Evolutionary conservation across 2,329 filamentous ascomycete genomes (phyloP).

Genomic region (Diaporthe ilicicola): DNA sequence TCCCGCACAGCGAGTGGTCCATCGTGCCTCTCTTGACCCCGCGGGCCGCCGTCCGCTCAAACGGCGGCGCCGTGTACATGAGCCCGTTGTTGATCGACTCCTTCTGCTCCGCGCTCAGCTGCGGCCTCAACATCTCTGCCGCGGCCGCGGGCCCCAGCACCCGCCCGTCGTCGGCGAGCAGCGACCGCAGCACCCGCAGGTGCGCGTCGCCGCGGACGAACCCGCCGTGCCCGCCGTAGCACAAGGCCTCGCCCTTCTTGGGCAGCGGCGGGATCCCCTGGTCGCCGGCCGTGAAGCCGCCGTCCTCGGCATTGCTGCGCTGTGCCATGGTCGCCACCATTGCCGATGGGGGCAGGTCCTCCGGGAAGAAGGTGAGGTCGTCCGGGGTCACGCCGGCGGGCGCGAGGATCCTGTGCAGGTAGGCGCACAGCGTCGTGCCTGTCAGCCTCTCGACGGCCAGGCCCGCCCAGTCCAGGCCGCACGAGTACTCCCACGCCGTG

Average conservation of each 20-base stretch:
- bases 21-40: constrained; percentile 37
- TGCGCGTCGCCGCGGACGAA: constrained; percentile 51
- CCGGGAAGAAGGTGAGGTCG: constrained; percentile 49
- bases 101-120: constrained; percentile 46
- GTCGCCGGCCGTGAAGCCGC: constrained; percentile 47
- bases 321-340: constrained; percentile 49
- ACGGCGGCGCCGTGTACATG: constrained; percentile 44
- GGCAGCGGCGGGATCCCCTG: constrained; percentile 45
- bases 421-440: constrained; percentile 50
- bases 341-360: constrained; percentile 45
- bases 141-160: constrained; percentile 53
- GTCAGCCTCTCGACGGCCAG: constrained; percentile 58
- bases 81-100: constrained; percentile 39
- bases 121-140: constrained; percentile 56
- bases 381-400: constrained; percentile 52
- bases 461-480: constrained; percentile 62
- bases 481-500: constrained; percentile 58
- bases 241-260: constrained; percentile 40
- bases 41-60: constrained; percentile 41
- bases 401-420: constrained; percentile 53
- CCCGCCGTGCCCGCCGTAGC: constrained; percentile 56
- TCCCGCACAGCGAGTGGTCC: constrained; percentile 52
- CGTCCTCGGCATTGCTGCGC: constrained; percentile 44
- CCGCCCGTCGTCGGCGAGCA: constrained; percentile 58
- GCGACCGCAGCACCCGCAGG: constrained; percentile 52